Conservation (phyloP, 768 basidiomycete species). For the Candolleomyces efflorescens region DNA sequence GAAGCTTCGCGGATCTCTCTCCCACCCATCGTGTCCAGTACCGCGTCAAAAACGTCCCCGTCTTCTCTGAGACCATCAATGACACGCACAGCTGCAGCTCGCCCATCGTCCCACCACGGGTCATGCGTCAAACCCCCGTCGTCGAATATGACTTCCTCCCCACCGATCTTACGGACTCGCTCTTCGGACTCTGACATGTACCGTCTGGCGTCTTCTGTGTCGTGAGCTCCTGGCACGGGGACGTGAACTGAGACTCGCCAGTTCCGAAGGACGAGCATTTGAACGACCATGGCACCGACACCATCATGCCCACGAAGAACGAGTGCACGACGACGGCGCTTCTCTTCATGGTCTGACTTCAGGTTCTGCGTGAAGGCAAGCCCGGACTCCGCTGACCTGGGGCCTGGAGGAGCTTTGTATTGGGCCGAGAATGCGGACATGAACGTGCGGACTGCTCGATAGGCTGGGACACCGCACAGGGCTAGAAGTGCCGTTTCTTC, state of each 20-base stretch:
- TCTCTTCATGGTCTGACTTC: constrained; percentile 17
- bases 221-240: constrained; percentile 22
- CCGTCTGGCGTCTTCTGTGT: constrained; percentile 18
- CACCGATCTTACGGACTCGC: constrained; percentile 64
- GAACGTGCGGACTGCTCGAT: constrained; percentile 75
- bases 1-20: constrained; percentile 75
- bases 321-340: constrained; percentile 37
- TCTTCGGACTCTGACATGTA: constrained; percentile 47
- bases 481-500: constrained; percentile 82
- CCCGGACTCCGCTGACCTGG: not conserved
- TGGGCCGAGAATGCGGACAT: constrained; percentile 37
- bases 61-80: constrained; percentile 48
- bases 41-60: constrained; percentile 67
- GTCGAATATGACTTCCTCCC: constrained; percentile 73
- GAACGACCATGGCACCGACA: constrained; percentile 69
- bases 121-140: constrained; percentile 35
- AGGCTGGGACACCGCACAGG: constrained; percentile 73
- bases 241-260: constrained; percentile 75
- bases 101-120: constrained; percentile 29
- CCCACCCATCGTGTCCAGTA: constrained; percentile 83
- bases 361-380: constrained; percentile 4
- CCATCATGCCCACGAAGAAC: constrained; percentile 75
- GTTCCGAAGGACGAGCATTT: constrained; percentile 67
- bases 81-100: constrained; percentile 46
- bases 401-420: not conserved